Conservation (phyloP, 2,329 filamentous ascomycete genomes). For the Diaporthe longicolla region DNA sequence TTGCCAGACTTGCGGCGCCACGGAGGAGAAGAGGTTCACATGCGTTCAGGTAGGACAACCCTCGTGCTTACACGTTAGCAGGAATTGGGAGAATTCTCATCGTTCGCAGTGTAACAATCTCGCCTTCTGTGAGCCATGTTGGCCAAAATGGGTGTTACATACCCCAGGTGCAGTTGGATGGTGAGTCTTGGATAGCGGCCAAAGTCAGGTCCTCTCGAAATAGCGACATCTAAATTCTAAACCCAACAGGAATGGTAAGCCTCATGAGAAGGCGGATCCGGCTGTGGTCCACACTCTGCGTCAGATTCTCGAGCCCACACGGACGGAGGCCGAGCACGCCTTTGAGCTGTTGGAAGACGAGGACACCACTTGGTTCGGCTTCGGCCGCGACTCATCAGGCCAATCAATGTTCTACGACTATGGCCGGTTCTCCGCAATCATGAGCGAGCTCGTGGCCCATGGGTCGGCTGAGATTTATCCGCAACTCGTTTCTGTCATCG, state of each 20-base stretch:
- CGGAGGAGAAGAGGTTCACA: slow-evolving; percentile 11
- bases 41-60: not conserved
- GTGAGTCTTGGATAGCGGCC: not conserved
- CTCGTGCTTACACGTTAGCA: not conserved
- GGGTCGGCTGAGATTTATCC: slow-evolving; percentile 4
- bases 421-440: slow-evolving; percentile 17
- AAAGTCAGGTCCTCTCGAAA: not conserved
- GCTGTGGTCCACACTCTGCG: slow-evolving; percentile 12
- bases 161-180: slow-evolving; percentile 5
- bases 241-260: not conserved
- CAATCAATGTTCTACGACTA: slow-evolving; percentile 31
- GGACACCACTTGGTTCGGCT: slow-evolving; percentile 28
- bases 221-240: too few species aligned
- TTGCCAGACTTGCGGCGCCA: slow-evolving; percentile 15
- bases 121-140: slow-evolving; percentile 19
- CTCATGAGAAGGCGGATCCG: slow-evolving; percentile 5
- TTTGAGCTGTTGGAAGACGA: slow-evolving; percentile 28
- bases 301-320: slow-evolving; percentile 17
- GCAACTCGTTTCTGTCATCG: slow-evolving; percentile 19
- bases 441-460: slow-evolving; percentile 8
- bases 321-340: slow-evolving; percentile 19
- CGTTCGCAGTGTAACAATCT: not conserved
- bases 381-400: slow-evolving; percentile 14
- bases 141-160: slow-evolving; percentile 7
- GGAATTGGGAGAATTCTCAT: not conserved